Conservation (phyloP, 352 stramenopile species). For the Phytophthora cryptogea region DNA sequence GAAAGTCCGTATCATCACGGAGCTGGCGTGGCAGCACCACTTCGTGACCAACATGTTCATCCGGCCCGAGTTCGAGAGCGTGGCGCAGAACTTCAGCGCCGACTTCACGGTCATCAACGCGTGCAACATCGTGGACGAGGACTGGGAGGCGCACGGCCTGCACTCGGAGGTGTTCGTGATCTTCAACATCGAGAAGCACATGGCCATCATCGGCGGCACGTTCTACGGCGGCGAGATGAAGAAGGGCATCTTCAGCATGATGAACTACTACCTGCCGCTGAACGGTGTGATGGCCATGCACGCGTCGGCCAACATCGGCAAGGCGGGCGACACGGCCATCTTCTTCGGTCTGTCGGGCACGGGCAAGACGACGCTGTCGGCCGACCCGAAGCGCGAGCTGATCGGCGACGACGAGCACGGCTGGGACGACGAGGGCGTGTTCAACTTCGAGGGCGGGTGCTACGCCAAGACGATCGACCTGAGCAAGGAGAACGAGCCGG, state of each 20-base stretch:
- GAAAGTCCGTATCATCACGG: constrained; percentile 97
- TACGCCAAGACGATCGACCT: constrained; percentile 99
- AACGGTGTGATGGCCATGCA: constrained; percentile 97
- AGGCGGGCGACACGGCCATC: constrained; percentile 94
- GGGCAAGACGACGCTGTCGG: constrained; percentile 92
- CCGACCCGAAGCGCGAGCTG: constrained; percentile 84
- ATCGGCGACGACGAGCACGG: constrained; percentile 94
- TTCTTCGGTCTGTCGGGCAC: constrained; percentile 97
- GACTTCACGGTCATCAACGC: constrained; percentile 99
- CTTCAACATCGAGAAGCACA: constrained; percentile 97
- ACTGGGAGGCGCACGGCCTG: constrained; percentile 94
- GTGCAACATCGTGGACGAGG: constrained; percentile 93
- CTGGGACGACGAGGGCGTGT: constrained; percentile 97
- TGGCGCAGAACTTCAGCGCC: constrained; percentile 93
- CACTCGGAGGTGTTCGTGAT: constrained; percentile 97
- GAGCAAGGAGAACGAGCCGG: constrained; percentile 94
- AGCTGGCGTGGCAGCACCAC: constrained; percentile 98
- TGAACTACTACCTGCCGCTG: constrained; percentile 98
- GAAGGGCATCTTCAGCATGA: constrained; percentile 98
- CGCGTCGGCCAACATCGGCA: constrained; percentile 97
- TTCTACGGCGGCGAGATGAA: constrained; percentile 99
- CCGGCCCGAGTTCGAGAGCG: constrained; percentile 73
- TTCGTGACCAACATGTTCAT: constrained; percentile 98
- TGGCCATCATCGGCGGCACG: constrained; percentile 95
- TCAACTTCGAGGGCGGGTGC: constrained; percentile 99